Base-by-base conservation (phyloP, 768 basidiomycete genomes). In the Hebeloma cylindrosporum region DNA sequence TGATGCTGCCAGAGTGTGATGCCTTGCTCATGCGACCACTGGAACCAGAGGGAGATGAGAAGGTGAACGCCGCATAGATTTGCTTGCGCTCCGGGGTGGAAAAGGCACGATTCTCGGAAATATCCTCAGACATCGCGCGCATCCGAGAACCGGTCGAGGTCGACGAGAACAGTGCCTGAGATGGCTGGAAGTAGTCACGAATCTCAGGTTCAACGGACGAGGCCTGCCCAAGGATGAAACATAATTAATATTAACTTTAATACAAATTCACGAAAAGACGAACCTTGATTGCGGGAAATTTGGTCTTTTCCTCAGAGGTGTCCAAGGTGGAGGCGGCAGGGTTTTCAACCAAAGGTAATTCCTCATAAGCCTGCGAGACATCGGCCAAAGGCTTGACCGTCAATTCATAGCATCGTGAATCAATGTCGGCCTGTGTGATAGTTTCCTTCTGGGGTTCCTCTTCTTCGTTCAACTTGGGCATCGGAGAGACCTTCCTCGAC, bases 301-400 rank as follows among this genome's bases (percentile, higher is more conserved):
- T 73, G 18, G 58, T 48, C 43, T 65, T 63, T 17, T 60, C 60
- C 22, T 71, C 65, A 37, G 42, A 28, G 50, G 40, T 61, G 27
- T 66, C 63, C 43, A 34, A 25, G 46, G 33, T 25, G 45, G 67
- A 45, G 30, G 56, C 28, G 51, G 61, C 50, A 39, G 67, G 42
- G 27, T 38, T 64, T 16, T 65, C 63, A 22, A 67, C 56, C 20
- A 61, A 61, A 14, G 66, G 51, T 47, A 57, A 53, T 21, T 68
- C 65, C 36, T 82, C 82, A 58, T 85, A 88, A 0, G 88, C 88
- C 49, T 76, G 70, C 30, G 73, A 83, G 36, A 90, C 80, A 61
- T 90, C 87, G 27, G 88, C 88, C 53, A 90, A 64, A 32, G 88
- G 88, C 56, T 77, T 69, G 52, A 90, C 87, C 4, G 87, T 90